Percentiles rank a stretch among this genome's conserved stretches.
Conservation (phyloP, 371 early-diverging fungal genomes). For the Zychaea mexicana region DNA sequence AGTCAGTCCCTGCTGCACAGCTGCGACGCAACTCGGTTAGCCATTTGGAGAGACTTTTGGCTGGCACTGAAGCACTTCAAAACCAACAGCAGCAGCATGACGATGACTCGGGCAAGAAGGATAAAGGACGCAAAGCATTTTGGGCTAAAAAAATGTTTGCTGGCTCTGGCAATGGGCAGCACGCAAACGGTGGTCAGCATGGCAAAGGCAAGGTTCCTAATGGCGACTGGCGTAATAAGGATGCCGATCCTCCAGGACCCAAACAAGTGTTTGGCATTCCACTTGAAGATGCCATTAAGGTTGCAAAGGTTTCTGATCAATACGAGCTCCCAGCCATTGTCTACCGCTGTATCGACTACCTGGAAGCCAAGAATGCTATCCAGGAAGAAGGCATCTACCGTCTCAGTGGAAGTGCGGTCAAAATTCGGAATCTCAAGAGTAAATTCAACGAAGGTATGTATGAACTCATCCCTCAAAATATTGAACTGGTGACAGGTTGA, state of each 20-base stretch:
- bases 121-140: slow-evolving; percentile 24
- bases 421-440: slow-evolving; percentile 75
- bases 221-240: slow-evolving; percentile 5
- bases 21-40: too few relatives aligned
- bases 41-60: slow-evolving; percentile 2
- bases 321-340: slow-evolving; percentile 90
- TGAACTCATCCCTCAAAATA: background rate
- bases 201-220: slow-evolving; percentile 8
- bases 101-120: slow-evolving; percentile 23
- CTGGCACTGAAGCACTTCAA: background rate
- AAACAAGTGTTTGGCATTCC: slow-evolving; percentile 76
- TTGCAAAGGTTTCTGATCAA: slow-evolving; percentile 66
- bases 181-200: background rate
- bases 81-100: background rate
- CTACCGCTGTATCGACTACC: slow-evolving; percentile 93
- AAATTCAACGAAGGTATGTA: slow-evolving; percentile 70
- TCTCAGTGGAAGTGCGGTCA: slow-evolving; percentile 76
- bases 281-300: slow-evolving; percentile 65
- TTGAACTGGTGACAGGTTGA: too few relatives aligned
- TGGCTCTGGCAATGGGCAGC: slow-evolving; percentile 15
- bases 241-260: slow-evolving; percentile 17
- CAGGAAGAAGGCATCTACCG: slow-evolving; percentile 97
- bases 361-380: slow-evolving; percentile 80
- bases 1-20: slow-evolving; percentile 1
- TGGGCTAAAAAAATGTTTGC: slow-evolving; percentile 33